Conservation (phyloP, 257 asterid species). For the Capsicum pubescens region DNA sequence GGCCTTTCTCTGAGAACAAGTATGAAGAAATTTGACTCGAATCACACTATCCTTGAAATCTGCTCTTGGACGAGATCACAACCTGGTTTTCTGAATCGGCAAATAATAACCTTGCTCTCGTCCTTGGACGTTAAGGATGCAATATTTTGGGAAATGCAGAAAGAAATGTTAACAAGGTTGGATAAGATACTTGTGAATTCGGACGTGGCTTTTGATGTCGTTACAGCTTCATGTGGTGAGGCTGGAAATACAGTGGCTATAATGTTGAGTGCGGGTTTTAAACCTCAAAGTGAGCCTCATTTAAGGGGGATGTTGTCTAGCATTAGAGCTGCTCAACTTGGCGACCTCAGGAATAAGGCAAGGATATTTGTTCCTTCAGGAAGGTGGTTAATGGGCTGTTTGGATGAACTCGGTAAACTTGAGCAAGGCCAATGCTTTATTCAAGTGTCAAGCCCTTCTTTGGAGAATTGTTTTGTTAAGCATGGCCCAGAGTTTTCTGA, state of each 20-base stretch:
- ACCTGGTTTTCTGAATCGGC: conserved; percentile 93
- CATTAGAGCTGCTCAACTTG: conserved; percentile 93
- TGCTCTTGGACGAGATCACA: conserved; percentile 97
- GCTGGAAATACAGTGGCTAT: conserved; percentile 81
- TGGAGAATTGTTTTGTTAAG: conserved; percentile 68
- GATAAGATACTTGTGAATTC: conserved; percentile 70
- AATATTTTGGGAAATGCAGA: conserved; percentile 84
- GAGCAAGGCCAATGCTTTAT: conserved; percentile 89
- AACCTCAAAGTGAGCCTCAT: conserved; percentile 83
- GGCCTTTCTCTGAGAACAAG: conserved; percentile 69
- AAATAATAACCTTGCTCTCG: conserved; percentile 82
- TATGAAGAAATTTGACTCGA: conserved; percentile 81
- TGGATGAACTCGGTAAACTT: conserved; percentile 78
- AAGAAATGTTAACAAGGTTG: conserved; percentile 68
- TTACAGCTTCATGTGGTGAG: conserved; percentile 78
- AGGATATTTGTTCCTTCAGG: conserved; percentile 85
- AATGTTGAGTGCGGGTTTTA: conserved; percentile 93
- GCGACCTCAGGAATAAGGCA: conserved; percentile 79
- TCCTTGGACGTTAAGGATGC: conserved; percentile 69
- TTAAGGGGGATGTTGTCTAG: conserved; percentile 82
- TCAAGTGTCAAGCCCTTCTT: conserved; percentile 74
- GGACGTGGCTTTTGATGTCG: conserved; percentile 74
- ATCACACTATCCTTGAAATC: conserved; percentile 78
- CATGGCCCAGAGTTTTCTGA: conserved; percentile 73
- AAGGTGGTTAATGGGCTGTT: conserved; percentile 98